Conservation (phyloP, 495 filamentous ascomycete genomes). For the Tuber calosporum region DNA sequence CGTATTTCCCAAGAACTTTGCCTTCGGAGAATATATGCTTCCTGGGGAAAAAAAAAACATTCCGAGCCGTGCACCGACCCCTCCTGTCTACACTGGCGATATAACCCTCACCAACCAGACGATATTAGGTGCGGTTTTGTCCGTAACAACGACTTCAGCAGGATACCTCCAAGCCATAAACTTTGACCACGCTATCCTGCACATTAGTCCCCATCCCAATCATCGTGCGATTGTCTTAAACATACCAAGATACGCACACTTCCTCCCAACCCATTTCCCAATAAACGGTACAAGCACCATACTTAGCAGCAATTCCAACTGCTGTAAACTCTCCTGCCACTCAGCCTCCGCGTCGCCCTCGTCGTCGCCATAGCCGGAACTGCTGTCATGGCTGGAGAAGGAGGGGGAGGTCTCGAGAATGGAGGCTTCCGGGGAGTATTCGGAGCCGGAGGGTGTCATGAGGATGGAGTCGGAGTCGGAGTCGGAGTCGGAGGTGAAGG, state of each 20-base stretch:
- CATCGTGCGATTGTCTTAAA: slow-evolving; percentile 20
- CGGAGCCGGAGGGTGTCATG: slow-evolving; percentile 16
- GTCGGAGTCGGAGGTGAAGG: slow-evolving; percentile 30
- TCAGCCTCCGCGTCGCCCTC: slow-evolving; percentile 71
- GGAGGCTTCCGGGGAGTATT: slow-evolving; percentile 28
- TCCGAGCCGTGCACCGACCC: neutral
- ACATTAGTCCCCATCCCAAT: neutral
- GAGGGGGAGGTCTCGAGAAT: slow-evolving; percentile 22
- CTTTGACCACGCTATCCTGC: slow-evolving; percentile 55
- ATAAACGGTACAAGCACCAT: slow-evolving; percentile 91
- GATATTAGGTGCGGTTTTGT: slow-evolving; percentile 42
- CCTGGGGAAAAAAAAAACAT: neutral
- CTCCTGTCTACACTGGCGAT: slow-evolving; percentile 12
- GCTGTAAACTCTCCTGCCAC: slow-evolving; percentile 88
- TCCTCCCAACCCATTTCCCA: slow-evolving; percentile 87
- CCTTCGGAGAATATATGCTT: neutral
- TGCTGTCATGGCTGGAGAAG: slow-evolving; percentile 22
- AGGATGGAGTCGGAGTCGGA: slow-evolving; percentile 14
- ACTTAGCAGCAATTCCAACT: slow-evolving; percentile 80
- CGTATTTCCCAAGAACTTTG: neutral
- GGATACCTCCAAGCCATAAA: slow-evolving; percentile 77
- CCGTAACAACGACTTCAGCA: slow-evolving; percentile 56
- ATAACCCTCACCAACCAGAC: slow-evolving; percentile 29
- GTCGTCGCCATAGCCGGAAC: slow-evolving; percentile 13
- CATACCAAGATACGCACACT: slow-evolving; percentile 94